Conservation (phyloP, 2,329 filamentous ascomycete genomes). For the Arthrinium puccinioides region DNA sequence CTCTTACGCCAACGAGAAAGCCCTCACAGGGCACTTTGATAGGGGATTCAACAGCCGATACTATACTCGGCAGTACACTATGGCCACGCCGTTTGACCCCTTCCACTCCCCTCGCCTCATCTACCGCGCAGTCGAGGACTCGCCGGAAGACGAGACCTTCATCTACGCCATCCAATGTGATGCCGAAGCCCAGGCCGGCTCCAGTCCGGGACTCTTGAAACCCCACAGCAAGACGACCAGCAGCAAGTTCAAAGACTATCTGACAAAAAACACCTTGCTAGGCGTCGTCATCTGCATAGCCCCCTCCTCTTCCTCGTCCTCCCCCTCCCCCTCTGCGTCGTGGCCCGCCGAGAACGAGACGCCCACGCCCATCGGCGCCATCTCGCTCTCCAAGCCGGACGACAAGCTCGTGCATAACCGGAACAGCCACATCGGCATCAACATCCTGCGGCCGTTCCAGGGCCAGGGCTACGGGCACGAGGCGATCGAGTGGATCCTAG, state of each 20-base stretch:
- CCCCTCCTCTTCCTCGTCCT: constrained; percentile 1
- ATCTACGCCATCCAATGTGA: constrained; percentile 21
- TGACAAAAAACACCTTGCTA: constrained; percentile 22
- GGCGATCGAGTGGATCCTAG: constrained; percentile 27
- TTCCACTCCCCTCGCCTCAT: constrained; percentile 29
- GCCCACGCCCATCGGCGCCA: constrained; percentile 22
- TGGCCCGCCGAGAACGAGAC: constrained; percentile 1
- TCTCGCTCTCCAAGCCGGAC: constrained; percentile 17
- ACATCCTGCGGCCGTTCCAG: constrained; percentile 18
- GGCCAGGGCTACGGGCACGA: constrained; percentile 28
- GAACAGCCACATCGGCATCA: constrained; percentile 26
- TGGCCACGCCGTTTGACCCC: constrained; percentile 15
- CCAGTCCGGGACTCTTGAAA: constrained; percentile 19
- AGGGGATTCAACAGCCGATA: too few species aligned
- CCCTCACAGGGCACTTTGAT: too few species aligned
- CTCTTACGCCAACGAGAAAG: too few species aligned
- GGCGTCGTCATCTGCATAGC: constrained; percentile 28
- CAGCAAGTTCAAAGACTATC: constrained; percentile 18
- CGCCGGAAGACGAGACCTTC: constrained; percentile 22
- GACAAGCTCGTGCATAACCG: constrained; percentile 28
- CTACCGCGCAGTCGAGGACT: constrained; percentile 27
- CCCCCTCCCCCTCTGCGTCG: constrained; percentile 4
- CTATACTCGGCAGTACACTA: too few species aligned
- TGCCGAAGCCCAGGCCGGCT: constrained; percentile 17
- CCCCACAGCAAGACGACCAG: constrained; percentile 20